These are phyloP conservation scores for Starmerella bombicola DNA, from an alignment of 805 yeast genomes.

Conservation along the genomic window DNA sequence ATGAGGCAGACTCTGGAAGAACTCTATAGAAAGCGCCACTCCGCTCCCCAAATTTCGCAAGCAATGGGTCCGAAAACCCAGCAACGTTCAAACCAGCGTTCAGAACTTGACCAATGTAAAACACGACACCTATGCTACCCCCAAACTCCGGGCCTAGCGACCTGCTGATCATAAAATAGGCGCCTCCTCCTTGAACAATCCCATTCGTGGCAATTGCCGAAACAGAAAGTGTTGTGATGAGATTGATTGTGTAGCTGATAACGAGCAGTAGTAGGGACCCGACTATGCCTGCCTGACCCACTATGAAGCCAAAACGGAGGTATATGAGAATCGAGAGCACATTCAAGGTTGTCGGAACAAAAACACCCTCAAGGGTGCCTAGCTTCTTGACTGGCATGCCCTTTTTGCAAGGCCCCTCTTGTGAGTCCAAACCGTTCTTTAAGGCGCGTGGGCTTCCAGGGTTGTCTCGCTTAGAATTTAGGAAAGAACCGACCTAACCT, in stretches of 20 bases:
- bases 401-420: no score
- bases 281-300: conserved; percentile 85
- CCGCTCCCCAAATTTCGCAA: conserved; percentile 58
- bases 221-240: conserved; percentile 76
- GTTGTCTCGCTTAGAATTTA: no score
- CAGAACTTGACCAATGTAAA: conserved; percentile 85
- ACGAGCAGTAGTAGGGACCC: conserved; percentile 60
- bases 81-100: conserved; percentile 85
- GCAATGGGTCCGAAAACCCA: conserved; percentile 83
- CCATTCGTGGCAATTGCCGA: conserved; percentile 97
- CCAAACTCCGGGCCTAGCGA: conserved; percentile 97
- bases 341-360: conserved; percentile 84
- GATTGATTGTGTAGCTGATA: conserved; percentile 66
- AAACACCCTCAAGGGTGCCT: conserved; percentile 79
- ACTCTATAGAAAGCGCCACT: conserved; percentile 44
- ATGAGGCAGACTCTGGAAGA: conserved; percentile 60
- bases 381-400: conserved; percentile 45
- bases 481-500: no score
- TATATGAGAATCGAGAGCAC: conserved; percentile 92
- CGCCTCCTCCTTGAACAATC: conserved; percentile 95
- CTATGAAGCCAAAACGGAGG: conserved; percentile 83
- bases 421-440: no score
- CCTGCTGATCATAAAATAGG: conserved; percentile 92
- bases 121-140: conserved; percentile 90
- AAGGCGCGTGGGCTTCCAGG: no score